phyloP scores from a whole-genome alignment of 768 basidiomycete species.

The Coprinopsis cinerea region DNA sequence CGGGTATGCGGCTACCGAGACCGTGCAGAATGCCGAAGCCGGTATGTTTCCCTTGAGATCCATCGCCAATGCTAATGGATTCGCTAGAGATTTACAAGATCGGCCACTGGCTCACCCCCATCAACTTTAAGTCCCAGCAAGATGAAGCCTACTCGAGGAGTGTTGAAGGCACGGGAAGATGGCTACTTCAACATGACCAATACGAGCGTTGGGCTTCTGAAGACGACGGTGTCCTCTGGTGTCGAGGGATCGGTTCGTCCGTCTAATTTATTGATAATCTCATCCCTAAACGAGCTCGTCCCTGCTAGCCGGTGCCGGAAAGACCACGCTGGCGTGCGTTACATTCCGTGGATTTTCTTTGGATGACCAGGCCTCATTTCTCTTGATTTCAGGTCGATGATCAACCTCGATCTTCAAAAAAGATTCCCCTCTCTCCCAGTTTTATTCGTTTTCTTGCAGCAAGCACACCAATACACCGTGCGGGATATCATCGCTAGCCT shows the following conservation, averaged over 20 bases:
- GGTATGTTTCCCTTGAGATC: no score
- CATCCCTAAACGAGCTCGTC: neutral
- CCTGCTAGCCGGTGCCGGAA: slow-evolving; percentile 1
- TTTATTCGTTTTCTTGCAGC: neutral
- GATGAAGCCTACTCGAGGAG: neutral
- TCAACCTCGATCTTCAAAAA: neutral
- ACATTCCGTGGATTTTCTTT: neutral
- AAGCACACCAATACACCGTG: neutral
- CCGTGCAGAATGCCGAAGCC: no score
- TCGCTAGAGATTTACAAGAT: neutral
- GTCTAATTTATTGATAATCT: neutral
- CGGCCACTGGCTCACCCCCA: neutral
- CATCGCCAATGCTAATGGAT: no score
- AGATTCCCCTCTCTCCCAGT: neutral
- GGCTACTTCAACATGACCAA: neutral
- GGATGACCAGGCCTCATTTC: neutral
- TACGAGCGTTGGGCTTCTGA: neutral
- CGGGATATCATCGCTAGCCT: neutral
- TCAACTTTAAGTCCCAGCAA: neutral
- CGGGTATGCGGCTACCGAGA: no score
- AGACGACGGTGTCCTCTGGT: neutral
- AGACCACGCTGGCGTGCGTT: slow-evolving; percentile 1
- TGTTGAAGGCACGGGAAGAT: neutral
- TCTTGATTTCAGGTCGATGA: neutral
- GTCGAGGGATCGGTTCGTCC: slow-evolving; percentile 1